Base-by-base conservation (phyloP, 176 grass and related monocot species). In the Carex scoparia region DNA sequence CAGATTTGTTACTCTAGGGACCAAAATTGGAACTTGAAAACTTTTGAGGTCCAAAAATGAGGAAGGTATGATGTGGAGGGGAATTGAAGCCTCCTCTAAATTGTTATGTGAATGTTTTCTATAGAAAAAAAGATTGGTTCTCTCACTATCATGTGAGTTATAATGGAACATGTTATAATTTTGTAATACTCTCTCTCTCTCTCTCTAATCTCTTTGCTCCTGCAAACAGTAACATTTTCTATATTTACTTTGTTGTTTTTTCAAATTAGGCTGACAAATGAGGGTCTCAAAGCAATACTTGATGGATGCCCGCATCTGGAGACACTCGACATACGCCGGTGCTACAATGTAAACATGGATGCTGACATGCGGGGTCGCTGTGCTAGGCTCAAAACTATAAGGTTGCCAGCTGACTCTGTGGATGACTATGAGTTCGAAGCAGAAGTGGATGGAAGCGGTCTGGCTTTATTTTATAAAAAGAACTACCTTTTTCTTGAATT, bases 241-340 rank as follows among this genome's bases (percentile, higher is more conserved):
- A 9, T 44, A 19, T 23, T 30, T 54, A 11, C 3, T 76, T 30
- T 76, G 46, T 54, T 76, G 46, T 76, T 23, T 74, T 76, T 23
- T 35, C 1, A 4, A 76, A 28, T 49, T 46, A 30, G 35, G 14
- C 66, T 91, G 32, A 85, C 77, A 8, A 64, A 88, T 7, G 7
- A 55, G 15, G 89, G 86, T 38, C 19, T 91, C 15, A 46, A 79
- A 15, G 86, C 86, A 28, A 91, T 91, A n/a, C 60, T 91, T 31
- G 42, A 88, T 9, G 74, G 83, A 61, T 88, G 86, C 13, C 86
- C 83, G 5, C 79, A 83, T 60, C 82, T 91, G 2, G 83, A 91
- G 61, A 83, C 16, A 72, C 79, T 88, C 2, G 89, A 91, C 77
- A 63, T 91, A 15, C 33, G 10, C 4, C 44, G 65, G 16, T 88